Base-by-base conservation (phyloP, 768 basidiomycete genomes). In the Glaciozyma martinii region DNA sequence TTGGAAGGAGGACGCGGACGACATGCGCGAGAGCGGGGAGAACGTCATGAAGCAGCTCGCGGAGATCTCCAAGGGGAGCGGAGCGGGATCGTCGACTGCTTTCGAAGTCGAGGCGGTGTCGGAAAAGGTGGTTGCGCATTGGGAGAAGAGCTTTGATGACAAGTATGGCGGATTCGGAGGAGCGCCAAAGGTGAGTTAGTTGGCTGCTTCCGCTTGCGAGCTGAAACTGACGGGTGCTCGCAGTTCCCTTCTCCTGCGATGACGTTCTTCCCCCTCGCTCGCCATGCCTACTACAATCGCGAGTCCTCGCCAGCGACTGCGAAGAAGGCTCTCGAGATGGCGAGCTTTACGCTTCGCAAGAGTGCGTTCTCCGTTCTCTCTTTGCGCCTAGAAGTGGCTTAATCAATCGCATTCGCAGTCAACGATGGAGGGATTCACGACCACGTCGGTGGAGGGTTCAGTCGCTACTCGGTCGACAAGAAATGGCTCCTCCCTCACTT, bases 401-500 rank as follows among this genome's bases (percentile, higher is more conserved):
- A 40, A 40, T 3, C 37, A 13, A 40, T 40, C 10, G 10, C 10
- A 40, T 2, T 47, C 46, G 46, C 46, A 25, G n/a, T 47, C 21
- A 25, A 47, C 46, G 46, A 21, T 23, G 46, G 46, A 21, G 46
- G 46, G 21, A 47, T 80, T n/a, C 73, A 75, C 18, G 79, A 80
- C 61, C 77, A 77, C 62, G 76, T 79, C 1, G 79, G 78, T 1
- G 75, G 75, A 16, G 79, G 79, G 7, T 76, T 80, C 44, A 76
- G 78, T 19, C 54, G 79, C 57, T 80, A 80, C 62, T 76, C 75
- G 19, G 78, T 80, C 5, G 79, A 80, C 66, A 76, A 76, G 54
- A 71, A 73, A 19, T 80, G 79, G 78, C 75, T 77, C 40, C 76
- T 80, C 1, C 79, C 79, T 8, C 79, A 80, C 46, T 47, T 47